These are phyloP conservation scores for Suillus tomentosus DNA, from an alignment of 768 basidiomycete genomes.

Conservation along the genomic window DNA sequence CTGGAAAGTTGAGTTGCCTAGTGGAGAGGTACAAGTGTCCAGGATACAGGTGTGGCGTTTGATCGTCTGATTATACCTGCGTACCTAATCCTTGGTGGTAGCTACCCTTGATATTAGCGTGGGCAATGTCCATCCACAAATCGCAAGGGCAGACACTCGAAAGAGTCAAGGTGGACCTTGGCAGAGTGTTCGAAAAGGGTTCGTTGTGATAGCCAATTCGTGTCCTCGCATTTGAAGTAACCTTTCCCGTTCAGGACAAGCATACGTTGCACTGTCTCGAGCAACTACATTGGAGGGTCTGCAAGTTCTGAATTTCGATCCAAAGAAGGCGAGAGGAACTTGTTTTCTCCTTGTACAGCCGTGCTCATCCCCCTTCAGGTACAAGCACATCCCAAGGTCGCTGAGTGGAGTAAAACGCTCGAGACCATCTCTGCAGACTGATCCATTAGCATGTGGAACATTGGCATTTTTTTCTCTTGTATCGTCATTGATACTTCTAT, in stretches of 20 bases:
- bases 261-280: slow-evolving; percentile 89
- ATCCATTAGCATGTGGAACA: slow-evolving; percentile 14
- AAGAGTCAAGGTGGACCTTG: slow-evolving; percentile 91
- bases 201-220: slow-evolving; percentile 13
- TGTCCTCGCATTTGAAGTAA: slow-evolving; percentile 12
- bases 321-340: slow-evolving; percentile 55
- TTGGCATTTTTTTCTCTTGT: background rate
- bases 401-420: slow-evolving; percentile 70
- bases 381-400: slow-evolving; percentile 70
- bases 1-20: slow-evolving; percentile 90
- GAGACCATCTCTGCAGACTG: slow-evolving; percentile 42
- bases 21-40: slow-evolving; percentile 78
- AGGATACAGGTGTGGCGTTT: slow-evolving; percentile 67
- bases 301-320: slow-evolving; percentile 80
- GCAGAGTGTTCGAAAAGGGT: slow-evolving; percentile 93
- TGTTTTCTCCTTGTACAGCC: background rate
- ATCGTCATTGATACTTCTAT: slow-evolving; percentile 1
- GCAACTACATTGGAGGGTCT: slow-evolving; percentile 85
- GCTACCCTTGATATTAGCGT: slow-evolving; percentile 87
- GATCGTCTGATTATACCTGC: background rate
- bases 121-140: slow-evolving; percentile 99
- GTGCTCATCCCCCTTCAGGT: slow-evolving; percentile 46
- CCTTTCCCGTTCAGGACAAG: slow-evolving; percentile 58
- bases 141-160: slow-evolving; percentile 96
- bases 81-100: slow-evolving; percentile 29